Conservation (phyloP, 768 basidiomycete genomes). For the Lactifluus piperatus region DNA sequence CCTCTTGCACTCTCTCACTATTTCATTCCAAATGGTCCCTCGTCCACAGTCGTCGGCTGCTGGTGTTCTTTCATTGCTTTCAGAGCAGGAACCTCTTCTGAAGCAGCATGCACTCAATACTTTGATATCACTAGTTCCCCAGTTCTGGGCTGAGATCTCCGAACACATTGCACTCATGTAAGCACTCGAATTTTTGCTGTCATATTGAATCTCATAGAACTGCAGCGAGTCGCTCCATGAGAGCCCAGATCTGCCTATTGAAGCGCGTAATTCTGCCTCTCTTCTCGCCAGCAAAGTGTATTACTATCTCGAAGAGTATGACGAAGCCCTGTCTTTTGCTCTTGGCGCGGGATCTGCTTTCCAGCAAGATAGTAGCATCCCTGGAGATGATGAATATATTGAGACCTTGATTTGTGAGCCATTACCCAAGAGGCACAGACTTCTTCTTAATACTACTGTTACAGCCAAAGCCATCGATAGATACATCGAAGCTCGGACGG, state of each 20-base stretch:
- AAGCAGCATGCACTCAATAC: constrained; percentile 87
- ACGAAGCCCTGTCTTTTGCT: constrained; percentile 93
- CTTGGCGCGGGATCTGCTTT: constrained; percentile 86
- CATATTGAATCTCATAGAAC: constrained; percentile 1
- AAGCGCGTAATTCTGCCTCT: constrained; percentile 76
- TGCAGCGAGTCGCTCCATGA: constrained; percentile 86
- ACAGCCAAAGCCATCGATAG: constrained; percentile 93
- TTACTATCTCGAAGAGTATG: constrained; percentile 91
- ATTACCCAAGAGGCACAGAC: background rate
- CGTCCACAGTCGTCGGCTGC: constrained; percentile 75
- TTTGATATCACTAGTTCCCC: constrained; percentile 75
- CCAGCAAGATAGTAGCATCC: constrained; percentile 54
- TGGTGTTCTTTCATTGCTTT: constrained; percentile 85
- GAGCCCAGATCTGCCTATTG: constrained; percentile 60
- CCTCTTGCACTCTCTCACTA: constrained; percentile 19
- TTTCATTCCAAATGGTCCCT: constrained; percentile 46
- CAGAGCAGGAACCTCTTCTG: constrained; percentile 80
- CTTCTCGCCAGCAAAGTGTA: constrained; percentile 97
- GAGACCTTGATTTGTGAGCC: constrained; percentile 90
- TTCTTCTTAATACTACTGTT: background rate
- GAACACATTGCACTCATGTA: constrained; percentile 88
- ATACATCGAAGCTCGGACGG: constrained; percentile 65
- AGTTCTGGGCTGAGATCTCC: constrained; percentile 98
- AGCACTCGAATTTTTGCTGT: constrained; percentile 27
- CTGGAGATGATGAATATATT: constrained; percentile 75